Percentiles rank a stretch among this genome's conserved stretches.
Evolutionary conservation across 345 rosid species (phyloP).

Genomic region (Pistacia atlantica): DNA sequence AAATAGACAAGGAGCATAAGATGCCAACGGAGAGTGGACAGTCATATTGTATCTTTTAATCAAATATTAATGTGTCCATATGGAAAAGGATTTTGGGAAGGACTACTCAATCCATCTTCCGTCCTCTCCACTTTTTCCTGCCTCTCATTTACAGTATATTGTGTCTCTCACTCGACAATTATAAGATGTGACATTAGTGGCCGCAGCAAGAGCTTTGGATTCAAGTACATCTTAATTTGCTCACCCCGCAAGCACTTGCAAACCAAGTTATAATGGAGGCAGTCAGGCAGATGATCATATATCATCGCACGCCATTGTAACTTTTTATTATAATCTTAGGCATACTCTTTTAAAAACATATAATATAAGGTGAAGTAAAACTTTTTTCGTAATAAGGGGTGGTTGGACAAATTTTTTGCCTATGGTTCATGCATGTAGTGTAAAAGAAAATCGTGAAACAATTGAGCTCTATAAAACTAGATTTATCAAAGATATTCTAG

Average conservation of each 20-base stretch:
- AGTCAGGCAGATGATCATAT: too few relatives aligned
- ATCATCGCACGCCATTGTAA: too few relatives aligned
- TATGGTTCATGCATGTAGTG: neutral
- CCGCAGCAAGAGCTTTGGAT: neutral
- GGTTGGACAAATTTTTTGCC: too few relatives aligned
- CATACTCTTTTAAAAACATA: too few relatives aligned
- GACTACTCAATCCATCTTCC: neutral
- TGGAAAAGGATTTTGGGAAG: neutral
- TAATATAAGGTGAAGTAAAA: too few relatives aligned
- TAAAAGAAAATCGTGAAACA: too few relatives aligned
- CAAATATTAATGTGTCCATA: neutral
- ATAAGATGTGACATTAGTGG: neutral
- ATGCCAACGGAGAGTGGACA: constrained; percentile 2
- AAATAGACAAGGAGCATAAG: neutral
- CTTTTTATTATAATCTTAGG: too few relatives aligned
- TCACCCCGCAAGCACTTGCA: too few relatives aligned
- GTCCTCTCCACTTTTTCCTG: constrained; percentile 9
- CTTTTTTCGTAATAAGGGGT: too few relatives aligned
- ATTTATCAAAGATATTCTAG: neutral
- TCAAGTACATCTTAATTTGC: too few relatives aligned
- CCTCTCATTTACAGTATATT: constrained; percentile 5
- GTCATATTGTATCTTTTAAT: neutral
- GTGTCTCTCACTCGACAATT: neutral
- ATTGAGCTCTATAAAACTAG: neutral
- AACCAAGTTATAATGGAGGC: too few relatives aligned